phyloP scores from a whole-genome alignment of 495 filamentous ascomycete species.

The Zalerion maritima region DNA sequence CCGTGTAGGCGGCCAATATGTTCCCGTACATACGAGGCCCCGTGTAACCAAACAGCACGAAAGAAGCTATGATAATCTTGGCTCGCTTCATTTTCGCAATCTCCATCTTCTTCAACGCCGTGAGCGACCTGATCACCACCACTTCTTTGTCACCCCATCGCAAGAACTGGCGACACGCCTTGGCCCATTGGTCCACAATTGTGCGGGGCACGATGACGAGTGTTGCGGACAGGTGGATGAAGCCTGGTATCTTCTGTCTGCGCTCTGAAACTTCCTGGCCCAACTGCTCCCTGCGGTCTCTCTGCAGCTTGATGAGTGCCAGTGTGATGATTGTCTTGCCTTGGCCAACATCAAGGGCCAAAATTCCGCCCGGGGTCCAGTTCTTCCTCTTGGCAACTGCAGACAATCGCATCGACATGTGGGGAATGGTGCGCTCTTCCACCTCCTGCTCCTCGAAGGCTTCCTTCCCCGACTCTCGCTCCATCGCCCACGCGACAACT shows the following conservation, averaged over 20 bases:
- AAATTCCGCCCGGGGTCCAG: slow-evolving; percentile 47
- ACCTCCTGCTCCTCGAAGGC: slow-evolving; percentile 49
- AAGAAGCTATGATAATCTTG: slow-evolving; percentile 42
- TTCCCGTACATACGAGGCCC: slow-evolving; percentile 13
- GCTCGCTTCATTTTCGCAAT: slow-evolving; percentile 31
- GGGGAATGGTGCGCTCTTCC: slow-evolving; percentile 46
- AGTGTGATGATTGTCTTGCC: slow-evolving; percentile 70
- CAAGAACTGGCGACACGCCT: slow-evolving; percentile 45
- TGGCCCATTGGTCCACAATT: slow-evolving; percentile 52
- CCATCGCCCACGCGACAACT: slow-evolving; percentile 46
- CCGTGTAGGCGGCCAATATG: too few species aligned
- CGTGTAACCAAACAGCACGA: slow-evolving; percentile 23
- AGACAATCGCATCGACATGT: slow-evolving; percentile 47
- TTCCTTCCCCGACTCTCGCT: slow-evolving; percentile 36
- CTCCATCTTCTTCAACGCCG: slow-evolving; percentile 12
- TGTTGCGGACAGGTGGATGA: slow-evolving; percentile 45
- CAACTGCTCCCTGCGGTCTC: slow-evolving; percentile 6
- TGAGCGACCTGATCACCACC: slow-evolving; percentile 21
- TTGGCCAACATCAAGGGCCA: slow-evolving; percentile 66
- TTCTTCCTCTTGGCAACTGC: slow-evolving; percentile 37
- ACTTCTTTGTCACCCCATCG: slow-evolving; percentile 19
- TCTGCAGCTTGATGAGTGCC: slow-evolving; percentile 43
- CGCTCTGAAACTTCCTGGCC: neutral
- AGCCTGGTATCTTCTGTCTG: slow-evolving; percentile 11
- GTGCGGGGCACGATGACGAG: slow-evolving; percentile 52